Conservation (phyloP, 352 stramenopile genomes). For the Phytophthora vignae region DNA sequence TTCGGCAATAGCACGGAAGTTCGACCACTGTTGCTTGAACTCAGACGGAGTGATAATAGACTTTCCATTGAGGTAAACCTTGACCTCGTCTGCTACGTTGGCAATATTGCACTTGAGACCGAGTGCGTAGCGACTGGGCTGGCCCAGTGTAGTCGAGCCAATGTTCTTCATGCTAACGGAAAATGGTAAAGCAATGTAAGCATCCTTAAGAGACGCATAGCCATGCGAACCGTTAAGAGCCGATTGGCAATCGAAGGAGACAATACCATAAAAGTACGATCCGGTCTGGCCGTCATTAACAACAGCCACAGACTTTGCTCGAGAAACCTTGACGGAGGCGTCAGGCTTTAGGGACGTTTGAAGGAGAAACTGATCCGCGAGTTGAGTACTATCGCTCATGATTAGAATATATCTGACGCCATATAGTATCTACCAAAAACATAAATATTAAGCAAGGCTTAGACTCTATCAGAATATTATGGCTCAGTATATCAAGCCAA, state of each 20-base stretch:
- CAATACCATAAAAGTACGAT: not conserved
- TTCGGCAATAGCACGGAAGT: not conserved
- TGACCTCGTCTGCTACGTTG: not conserved
- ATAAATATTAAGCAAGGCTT: constrained; percentile 6
- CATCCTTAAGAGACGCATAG: not conserved
- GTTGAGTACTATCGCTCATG: not conserved
- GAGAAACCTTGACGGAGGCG: not conserved
- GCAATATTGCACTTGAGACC: not conserved
- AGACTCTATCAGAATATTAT: not conserved
- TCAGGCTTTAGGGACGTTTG: not conserved
- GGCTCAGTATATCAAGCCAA: not conserved
- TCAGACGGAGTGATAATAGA: not conserved
- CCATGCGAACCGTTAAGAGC: too few relatives aligned
- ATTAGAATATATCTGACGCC: not conserved
- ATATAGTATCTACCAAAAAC: not conserved
- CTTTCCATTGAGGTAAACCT: not conserved
- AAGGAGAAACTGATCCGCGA: not conserved
- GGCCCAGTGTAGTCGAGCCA: not conserved
- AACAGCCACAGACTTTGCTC: not conserved
- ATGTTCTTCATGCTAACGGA: not conserved
- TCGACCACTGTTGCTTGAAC: not conserved
- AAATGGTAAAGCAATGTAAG: not conserved
- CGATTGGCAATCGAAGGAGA: too few relatives aligned
- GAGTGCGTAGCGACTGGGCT: not conserved
- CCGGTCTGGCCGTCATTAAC: not conserved